Evolutionary conservation across 208 protist genomes (phyloP), one percentile per base, ranked within the genome.

Genomic region (Trypanosoma boissoni): DNA sequence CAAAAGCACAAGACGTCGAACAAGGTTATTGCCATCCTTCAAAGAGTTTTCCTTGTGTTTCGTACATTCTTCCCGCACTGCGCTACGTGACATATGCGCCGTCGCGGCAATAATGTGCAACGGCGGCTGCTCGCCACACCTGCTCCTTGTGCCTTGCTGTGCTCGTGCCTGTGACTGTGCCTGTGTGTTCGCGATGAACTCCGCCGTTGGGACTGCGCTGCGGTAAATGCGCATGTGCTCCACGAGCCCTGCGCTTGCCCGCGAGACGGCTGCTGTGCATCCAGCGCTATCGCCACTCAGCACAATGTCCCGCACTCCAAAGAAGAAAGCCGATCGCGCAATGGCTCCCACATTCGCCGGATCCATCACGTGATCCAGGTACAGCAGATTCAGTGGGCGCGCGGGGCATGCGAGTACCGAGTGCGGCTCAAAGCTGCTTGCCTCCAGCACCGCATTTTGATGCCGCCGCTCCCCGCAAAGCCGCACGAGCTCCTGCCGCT

Each of bases 391-490:
- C 27, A 9, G 16, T 24, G 41, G 16, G 43, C 10, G 54, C 63
- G 57, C 21, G 63, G 63, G 46, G 32, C 58, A 1, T n/a, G 63
- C 28, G 4, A 54, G 45, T n/a, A 62, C 63, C 10, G 50, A 42
- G 10, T 50, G 60, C 0, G 80, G 75, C 9, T 5, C 44, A 56
- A 83, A 93, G 41, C 54, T 66, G 0, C 65, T 59, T 48, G 74
- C 80, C 68, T 93, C 83, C 5, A 93, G 78, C 18, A 93, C 86
- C 0, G 81, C 68, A 46, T 91, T 90, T 58, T 93, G 86, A 53
- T 93, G 78, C 0, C 86, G 76, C 18, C 86, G 74, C 61, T 93
- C 86, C 18, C 86, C 86, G 44, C 86, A 88, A 23, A 93, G 72
- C 67, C 76, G 74, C 63, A 81, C 68, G 24, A 93, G 66, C 72